Base-by-base conservation (phyloP, 176 grass and related monocot genomes). In the Oryza glumipatula region DNA sequence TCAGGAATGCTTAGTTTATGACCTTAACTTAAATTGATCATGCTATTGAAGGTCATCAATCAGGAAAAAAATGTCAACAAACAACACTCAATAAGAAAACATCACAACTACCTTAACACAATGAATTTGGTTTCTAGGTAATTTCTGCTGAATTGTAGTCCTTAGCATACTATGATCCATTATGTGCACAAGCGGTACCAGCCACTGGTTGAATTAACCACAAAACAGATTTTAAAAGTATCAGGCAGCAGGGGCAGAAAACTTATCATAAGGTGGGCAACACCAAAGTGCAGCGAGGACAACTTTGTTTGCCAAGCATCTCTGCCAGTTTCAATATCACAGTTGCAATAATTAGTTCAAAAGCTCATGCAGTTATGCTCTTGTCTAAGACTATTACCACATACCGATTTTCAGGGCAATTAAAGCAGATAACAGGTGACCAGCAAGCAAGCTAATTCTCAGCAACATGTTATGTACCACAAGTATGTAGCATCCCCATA, bases 401-500 rank as follows among this genome's bases (percentile, higher is more conserved):
- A 3, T 61, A 45, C 0, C 19, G 16, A 21, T 74, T 15, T 44
- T 11, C 71, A 7, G 1, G 13, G 68, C 41, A 9, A 73, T 23
- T 6, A 79, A 67, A 47, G 58, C 4, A 63, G 47, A 68, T 28
- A 84, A 67, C 35, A 30, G 12, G 32, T 75, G 68, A 9, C 17
- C 52, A 74, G 48, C 2, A 38, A 38, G 70, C 36, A 76, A 74
- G 39, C 46, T 45, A 68, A 68, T 66, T 79, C 19, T 84, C 66
- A 63, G 39, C 66, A 28, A 61, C 19, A 80, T 16, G 11, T 1
- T 4, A 24, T 46, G 54, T 33, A 83, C 36, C 56, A 70, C 24
- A 76, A 56, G 30, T 65, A 75, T 43, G 54, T 81, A 65, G 21
- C 36, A 76, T 81, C 10, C 10, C 63, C 82, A 66, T 76, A 41